phyloP scores from a whole-genome alignment of 2,329 filamentous ascomycete genomes.

The Pseudogymnoascus sp. region DNA sequence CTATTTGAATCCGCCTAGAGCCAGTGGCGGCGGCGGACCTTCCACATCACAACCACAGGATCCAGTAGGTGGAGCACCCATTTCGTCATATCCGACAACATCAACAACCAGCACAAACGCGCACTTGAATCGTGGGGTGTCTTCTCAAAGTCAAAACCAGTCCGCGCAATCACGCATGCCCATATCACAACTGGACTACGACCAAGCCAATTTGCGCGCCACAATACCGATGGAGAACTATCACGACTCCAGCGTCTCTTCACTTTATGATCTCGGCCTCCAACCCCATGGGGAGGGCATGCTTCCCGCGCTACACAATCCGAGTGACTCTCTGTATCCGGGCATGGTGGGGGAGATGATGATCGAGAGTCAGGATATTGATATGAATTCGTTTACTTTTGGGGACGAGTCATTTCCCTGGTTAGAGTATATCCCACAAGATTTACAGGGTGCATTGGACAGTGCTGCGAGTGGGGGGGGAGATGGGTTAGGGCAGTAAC shows the following conservation, averaged over 20 bases:
- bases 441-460: conserved; percentile 53
- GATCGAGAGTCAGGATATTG: conserved; percentile 70
- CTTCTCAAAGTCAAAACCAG: not conserved
- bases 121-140: not conserved
- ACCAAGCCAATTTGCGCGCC: not conserved
- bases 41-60: not conserved
- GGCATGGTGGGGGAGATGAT: conserved; percentile 43
- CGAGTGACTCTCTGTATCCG: not conserved
- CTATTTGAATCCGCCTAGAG: not conserved
- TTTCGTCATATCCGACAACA: not conserved
- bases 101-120: not conserved
- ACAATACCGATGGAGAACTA: not conserved
- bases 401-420: conserved; percentile 66
- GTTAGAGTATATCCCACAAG: conserved; percentile 65
- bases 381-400: conserved; percentile 53
- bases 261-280: not conserved
- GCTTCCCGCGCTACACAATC: not conserved
- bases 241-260: conserved; percentile 1
- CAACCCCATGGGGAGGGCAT: not conserved
- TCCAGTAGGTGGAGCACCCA: not conserved
- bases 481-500: not conserved
- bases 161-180: not conserved
- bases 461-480: not conserved
- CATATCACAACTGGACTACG: not conserved
- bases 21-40: not conserved